These are phyloP conservation scores for Eucalyptus globulus DNA, from an alignment of 345 rosid species.

Conservation along the genomic window DNA sequence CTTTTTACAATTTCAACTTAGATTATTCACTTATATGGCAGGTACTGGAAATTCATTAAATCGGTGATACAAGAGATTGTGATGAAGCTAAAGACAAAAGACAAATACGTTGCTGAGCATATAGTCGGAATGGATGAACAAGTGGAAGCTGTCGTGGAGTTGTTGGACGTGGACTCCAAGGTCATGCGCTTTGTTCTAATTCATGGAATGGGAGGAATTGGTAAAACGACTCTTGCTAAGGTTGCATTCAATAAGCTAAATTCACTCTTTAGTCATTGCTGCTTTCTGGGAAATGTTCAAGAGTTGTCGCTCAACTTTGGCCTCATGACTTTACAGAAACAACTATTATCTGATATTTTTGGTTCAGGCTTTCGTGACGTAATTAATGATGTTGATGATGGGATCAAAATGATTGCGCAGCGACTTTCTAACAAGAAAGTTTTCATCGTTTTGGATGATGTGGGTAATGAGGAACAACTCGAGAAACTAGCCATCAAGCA, in stretches of 20 bases:
- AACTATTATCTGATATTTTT: neutral
- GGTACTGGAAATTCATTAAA: neutral
- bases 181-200: neutral
- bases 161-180: neutral
- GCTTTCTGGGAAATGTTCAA: neutral
- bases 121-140: neutral
- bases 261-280: neutral
- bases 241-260: neutral
- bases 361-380: accelerated
- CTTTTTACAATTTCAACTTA: neutral
- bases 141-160: neutral
- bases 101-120: neutral
- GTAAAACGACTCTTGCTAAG: neutral
- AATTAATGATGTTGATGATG: neutral
- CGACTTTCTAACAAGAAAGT: neutral
- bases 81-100: neutral
- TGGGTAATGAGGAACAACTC: neutral
- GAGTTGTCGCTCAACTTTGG: neutral
- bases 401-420: neutral
- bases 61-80: neutral
- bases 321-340: neutral
- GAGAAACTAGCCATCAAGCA: neutral
- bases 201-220: neutral
- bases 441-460: neutral
- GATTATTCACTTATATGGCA: neutral